Evolutionary conservation across 305 asterid species (phyloP).

Genomic region (Fraxinus floribunda): DNA sequence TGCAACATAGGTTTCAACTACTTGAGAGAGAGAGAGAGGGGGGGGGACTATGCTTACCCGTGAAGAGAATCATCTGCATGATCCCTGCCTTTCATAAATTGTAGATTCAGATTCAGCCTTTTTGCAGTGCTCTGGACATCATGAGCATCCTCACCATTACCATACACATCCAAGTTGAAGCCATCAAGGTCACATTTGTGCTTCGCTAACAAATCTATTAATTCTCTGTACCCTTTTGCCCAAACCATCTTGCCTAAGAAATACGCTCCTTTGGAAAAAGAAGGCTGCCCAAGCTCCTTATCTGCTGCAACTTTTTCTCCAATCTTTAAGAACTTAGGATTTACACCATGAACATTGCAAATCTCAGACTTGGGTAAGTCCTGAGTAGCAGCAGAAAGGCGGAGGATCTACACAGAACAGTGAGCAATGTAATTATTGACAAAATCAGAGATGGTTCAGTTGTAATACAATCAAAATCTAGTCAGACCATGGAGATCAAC

Average conservation of each 20-base stretch:
- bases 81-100: slow-evolving; percentile 95
- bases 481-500: neutral
- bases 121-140: slow-evolving; percentile 88
- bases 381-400: slow-evolving; percentile 98
- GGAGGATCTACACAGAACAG: slow-evolving; percentile 66
- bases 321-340: slow-evolving; percentile 81
- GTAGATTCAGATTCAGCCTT: slow-evolving; percentile 72
- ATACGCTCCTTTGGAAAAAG: slow-evolving; percentile 89
- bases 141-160: slow-evolving; percentile 94
- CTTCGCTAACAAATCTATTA: slow-evolving; percentile 80
- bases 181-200: slow-evolving; percentile 75
- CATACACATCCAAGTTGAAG: slow-evolving; percentile 90
- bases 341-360: slow-evolving; percentile 98
- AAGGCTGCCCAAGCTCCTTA: slow-evolving; percentile 66
- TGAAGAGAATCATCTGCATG: slow-evolving; percentile 94
- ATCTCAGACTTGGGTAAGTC: slow-evolving; percentile 79
- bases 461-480: neutral
- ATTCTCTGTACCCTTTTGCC: slow-evolving; percentile 96
- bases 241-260: slow-evolving; percentile 98
- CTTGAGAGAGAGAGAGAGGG: no score
- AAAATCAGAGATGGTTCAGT: neutral
- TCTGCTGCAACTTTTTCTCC: slow-evolving; percentile 88
- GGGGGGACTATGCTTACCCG: slow-evolving; percentile 44
- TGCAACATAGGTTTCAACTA: neutral
- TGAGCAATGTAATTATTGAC: slow-evolving; percentile 8